Conservation (phyloP, 768 basidiomycete genomes). For the Xanthoconium purpureum region DNA sequence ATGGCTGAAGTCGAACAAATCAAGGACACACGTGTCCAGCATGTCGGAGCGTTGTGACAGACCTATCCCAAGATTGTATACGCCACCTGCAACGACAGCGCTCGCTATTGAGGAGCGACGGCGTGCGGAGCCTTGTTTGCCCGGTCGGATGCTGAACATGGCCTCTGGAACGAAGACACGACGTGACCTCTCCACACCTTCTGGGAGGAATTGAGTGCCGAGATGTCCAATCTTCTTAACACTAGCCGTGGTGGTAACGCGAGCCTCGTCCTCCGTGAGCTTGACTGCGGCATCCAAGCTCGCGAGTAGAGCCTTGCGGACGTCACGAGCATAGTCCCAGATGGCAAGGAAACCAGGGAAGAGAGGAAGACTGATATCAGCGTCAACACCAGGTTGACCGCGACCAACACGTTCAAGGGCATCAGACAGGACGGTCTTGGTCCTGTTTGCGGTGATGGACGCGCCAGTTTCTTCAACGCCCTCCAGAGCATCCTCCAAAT, state of each 20-base stretch:
- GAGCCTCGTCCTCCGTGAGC: constrained; percentile 80
- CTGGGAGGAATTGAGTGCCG: constrained; percentile 75
- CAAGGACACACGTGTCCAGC: constrained; percentile 75
- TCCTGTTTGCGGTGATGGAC: constrained; percentile 46
- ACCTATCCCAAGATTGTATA: constrained; percentile 78
- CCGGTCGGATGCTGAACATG: constrained; percentile 74
- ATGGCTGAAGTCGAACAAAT: constrained; percentile 84
- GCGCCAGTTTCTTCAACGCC: constrained; percentile 73
- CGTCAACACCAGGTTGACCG: constrained; percentile 66
- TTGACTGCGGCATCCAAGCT: constrained; percentile 80
- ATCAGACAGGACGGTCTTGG: constrained; percentile 55
- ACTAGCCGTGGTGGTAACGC: constrained; percentile 58
- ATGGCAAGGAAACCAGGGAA: constrained; percentile 82
- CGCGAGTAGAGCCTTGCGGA: constrained; percentile 70
- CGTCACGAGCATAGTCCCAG: constrained; percentile 84
- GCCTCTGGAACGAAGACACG: constrained; percentile 95
- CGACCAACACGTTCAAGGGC: constrained; percentile 76
- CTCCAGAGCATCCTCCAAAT: constrained; percentile 77
- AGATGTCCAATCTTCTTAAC: constrained; percentile 66
- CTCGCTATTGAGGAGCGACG: constrained; percentile 38
- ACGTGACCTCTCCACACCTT: constrained; percentile 74
- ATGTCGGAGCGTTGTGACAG: constrained; percentile 75
- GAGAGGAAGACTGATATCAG: constrained; percentile 55
- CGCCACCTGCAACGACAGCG: constrained; percentile 71
- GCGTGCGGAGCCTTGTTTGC: constrained; percentile 38